Evolutionary conservation across 2,329 filamentous ascomycete genomes (phyloP).

Genomic region (Fusarium subglutinans): DNA sequence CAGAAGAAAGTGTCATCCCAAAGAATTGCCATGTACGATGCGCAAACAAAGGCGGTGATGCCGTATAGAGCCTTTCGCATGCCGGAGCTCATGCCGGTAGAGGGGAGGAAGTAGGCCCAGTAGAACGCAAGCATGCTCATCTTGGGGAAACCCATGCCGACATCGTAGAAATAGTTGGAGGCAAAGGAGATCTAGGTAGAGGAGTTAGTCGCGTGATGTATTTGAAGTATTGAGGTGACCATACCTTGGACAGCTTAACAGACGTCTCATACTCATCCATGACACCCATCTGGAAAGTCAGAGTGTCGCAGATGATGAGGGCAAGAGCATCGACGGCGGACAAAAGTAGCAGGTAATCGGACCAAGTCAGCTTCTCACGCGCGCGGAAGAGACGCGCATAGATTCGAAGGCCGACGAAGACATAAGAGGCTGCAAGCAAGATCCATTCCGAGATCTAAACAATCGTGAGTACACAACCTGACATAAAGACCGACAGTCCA

Average conservation of each 20-base stretch:
- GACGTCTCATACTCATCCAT: conserved; percentile 45
- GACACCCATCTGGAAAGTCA: conserved; percentile 46
- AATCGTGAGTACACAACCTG: background rate
- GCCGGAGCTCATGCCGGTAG: conserved; percentile 28
- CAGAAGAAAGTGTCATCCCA: conserved; percentile 50
- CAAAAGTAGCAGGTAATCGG: conserved; percentile 43
- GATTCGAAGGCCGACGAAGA: conserved; percentile 45
- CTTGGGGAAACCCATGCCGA: conserved; percentile 50
- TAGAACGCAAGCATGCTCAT: conserved; percentile 50
- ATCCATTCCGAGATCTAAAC: conserved; percentile 48
- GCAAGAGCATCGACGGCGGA: conserved; percentile 45
- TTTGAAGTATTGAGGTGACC: rapidly evolving
- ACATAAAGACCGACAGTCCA: rapidly evolving
- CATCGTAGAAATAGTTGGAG: conserved; percentile 50
- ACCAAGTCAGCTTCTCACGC: conserved; percentile 43
- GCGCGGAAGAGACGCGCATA: conserved; percentile 46
- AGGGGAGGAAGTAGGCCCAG: conserved; percentile 46
- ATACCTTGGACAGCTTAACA: conserved; percentile 46
- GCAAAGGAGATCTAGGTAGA: conserved; percentile 45
- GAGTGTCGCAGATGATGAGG: conserved; percentile 48
- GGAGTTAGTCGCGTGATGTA: background rate
- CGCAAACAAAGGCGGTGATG: conserved; percentile 46
- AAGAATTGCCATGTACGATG: conserved; percentile 45
- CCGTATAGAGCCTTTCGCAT: conserved; percentile 45
- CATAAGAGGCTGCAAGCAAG: conserved; percentile 38